Percentiles rank a stretch among this genome's conserved stretches.
phyloP scores from a whole-genome alignment of 2,329 filamentous ascomycete species.

The Aspergillus texensis region DNA sequence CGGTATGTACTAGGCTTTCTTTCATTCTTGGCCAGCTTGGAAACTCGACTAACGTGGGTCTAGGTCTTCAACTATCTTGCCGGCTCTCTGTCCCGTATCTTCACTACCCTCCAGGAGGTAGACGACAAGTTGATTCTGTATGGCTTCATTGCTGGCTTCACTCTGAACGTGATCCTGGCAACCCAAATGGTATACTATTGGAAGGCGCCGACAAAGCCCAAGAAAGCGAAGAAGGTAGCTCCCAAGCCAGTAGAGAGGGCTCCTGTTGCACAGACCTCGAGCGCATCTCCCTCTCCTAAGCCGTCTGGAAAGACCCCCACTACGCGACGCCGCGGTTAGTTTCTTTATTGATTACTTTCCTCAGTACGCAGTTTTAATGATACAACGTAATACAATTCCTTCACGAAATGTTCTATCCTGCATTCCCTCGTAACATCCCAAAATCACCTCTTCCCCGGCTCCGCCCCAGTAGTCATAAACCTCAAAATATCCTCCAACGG shows the following conservation, averaged over 20 bases:
- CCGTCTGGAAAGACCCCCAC: constrained; percentile 53
- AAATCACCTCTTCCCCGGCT: constrained; percentile 29
- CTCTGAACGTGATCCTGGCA: constrained; percentile 84
- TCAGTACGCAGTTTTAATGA: constrained; percentile 13
- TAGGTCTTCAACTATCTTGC: constrained; percentile 98
- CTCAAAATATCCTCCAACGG: constrained; percentile 52
- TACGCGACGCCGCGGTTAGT: constrained; percentile 58
- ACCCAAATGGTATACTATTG: constrained; percentile 95
- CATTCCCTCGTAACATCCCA: not conserved
- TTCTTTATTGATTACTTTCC: constrained; percentile 3
- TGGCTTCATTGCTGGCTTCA: constrained; percentile 87
- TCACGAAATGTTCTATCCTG: not conserved
- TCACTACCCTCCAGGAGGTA: constrained; percentile 96
- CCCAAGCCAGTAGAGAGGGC: constrained; percentile 29
- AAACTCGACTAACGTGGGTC: not conserved
- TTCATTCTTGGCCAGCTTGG: not conserved
- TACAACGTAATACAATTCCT: constrained; percentile 13
- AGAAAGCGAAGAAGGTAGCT: constrained; percentile 31
- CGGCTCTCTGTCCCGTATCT: constrained; percentile 91
- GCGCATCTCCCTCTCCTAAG: constrained; percentile 47
- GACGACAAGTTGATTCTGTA: constrained; percentile 96
- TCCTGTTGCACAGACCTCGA: constrained; percentile 41
- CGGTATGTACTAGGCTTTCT: constrained; percentile 61
- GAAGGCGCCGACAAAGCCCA: constrained; percentile 62
- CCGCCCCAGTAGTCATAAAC: constrained; percentile 54